These are phyloP conservation scores for Mariannaea sp. DNA, from an alignment of 2,329 filamentous ascomycete genomes.

Conservation along the genomic window DNA sequence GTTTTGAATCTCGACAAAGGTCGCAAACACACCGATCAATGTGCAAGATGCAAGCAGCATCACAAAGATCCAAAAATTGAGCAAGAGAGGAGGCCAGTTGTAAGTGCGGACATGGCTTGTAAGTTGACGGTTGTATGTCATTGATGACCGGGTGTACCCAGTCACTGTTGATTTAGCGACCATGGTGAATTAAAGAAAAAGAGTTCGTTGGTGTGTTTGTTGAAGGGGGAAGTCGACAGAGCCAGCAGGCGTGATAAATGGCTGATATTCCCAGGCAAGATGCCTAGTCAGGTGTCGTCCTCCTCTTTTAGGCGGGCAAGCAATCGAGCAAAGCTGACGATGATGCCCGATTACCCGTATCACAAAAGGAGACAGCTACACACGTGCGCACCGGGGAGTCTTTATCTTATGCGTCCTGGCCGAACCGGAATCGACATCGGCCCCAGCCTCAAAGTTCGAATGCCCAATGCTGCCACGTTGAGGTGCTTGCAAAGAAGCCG, in stretches of 20 bases:
- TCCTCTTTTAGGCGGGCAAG: slow-evolving; percentile 5
- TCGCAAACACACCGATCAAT: slow-evolving; percentile 65
- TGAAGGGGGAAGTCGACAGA: neutral
- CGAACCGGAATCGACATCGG: neutral
- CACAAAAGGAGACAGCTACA: neutral
- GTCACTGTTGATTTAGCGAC: slow-evolving; percentile 36
- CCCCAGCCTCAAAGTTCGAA: slow-evolving; percentile 15
- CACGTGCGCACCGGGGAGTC: neutral
- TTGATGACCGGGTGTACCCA: slow-evolving; percentile 44
- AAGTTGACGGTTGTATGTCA: slow-evolving; percentile 50
- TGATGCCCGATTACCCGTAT: neutral
- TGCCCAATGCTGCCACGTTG: slow-evolving; percentile 11
- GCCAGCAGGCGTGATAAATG: neutral
- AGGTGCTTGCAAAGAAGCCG: slow-evolving; percentile 3
- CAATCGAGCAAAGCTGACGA: slow-evolving; percentile 5
- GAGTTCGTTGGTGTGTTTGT: too few relatives aligned
- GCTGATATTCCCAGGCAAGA: neutral
- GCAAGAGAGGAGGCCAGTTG: slow-evolving; percentile 70
- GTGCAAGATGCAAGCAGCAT: slow-evolving; percentile 64
- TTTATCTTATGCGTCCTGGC: slow-evolving; percentile 3
- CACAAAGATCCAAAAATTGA: slow-evolving; percentile 70
- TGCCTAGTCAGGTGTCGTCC: neutral
- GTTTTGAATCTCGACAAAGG: slow-evolving; percentile 63
- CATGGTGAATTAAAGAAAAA: slow-evolving; percentile 32
- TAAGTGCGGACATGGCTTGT: slow-evolving; percentile 60